Conservation (phyloP, 2,329 filamentous ascomycete species). For the Hymenoscyphus fraxineus region DNA sequence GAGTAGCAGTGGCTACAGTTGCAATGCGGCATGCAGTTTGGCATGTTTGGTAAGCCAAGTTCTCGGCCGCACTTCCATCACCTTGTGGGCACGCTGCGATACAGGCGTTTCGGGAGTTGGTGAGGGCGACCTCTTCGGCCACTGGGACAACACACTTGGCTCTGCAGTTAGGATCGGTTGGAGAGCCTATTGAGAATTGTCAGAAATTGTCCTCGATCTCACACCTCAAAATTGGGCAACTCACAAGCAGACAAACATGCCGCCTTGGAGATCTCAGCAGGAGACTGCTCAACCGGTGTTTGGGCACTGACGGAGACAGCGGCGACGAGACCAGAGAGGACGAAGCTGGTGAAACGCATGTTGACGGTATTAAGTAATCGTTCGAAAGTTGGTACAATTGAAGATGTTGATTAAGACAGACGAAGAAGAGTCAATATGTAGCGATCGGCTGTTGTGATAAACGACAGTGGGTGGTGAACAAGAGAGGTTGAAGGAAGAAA, state of each 20-base stretch:
- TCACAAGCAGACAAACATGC: conserved; percentile 19
- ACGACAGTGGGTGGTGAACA: conserved; percentile 12
- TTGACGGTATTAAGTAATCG: conserved; percentile 10
- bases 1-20: conserved; percentile 5
- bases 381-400: background rate
- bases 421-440: background rate
- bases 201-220: background rate
- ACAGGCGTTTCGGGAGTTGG: conserved; percentile 14
- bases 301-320: conserved; percentile 14
- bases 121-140: conserved; percentile 3
- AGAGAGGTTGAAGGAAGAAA: conserved; percentile 5
- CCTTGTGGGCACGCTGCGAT: conserved; percentile 17
- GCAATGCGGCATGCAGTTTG: conserved; percentile 14
- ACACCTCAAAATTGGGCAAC: background rate
- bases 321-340: conserved; percentile 12
- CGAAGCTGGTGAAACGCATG: conserved; percentile 20
- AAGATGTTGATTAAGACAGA: conserved; percentile 7
- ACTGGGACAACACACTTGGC: conserved; percentile 12
- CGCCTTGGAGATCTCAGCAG: conserved; percentile 18
- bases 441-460: conserved; percentile 2
- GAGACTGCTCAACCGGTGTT: conserved; percentile 7
- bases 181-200: conserved; percentile 10
- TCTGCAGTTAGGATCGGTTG: conserved; percentile 11
- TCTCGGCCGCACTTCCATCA: conserved; percentile 19
- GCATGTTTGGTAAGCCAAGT: conserved; percentile 17